Base-by-base conservation (phyloP, 2,329 filamentous ascomycete genomes). In the Pseudogymnoascus sp. region DNA sequence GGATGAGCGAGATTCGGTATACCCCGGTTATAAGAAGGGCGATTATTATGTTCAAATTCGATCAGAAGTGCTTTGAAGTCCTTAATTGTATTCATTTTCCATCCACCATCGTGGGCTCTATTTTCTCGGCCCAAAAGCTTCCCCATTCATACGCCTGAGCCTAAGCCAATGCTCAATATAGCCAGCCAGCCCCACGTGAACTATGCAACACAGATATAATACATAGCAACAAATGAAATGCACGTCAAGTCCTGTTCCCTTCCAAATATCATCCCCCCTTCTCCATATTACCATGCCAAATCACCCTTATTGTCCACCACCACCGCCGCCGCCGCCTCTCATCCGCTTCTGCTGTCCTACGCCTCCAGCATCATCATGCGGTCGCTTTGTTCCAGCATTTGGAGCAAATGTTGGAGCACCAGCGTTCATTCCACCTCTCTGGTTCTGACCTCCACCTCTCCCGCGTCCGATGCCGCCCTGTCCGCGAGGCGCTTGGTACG, bases 291-390 rank as follows among this genome's bases (percentile, higher is more conserved):
- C 29, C 51, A 34, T 31, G 10, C n/a, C 51, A 34, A 34, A 57
- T 21, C 51, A 34, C 51, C n/a, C 36, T 39, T 21, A 39, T 61
- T 42, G 59, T 14, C 37, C 57, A 39, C 57, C 31, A n/a, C 57
- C 37, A 39, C 57, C 37, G 16, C 57, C 36, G n/a, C 57, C 29
- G 11, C 39, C 31, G 5, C 61, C 79, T 66, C 79, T 72, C 67
- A 79, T 77, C 67, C 79, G 74, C 71, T 82, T 82, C 40, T 70
- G 69, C 18, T 65, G 66, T 26, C 65, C 57, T 54, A 34, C 51
- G 16, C 72, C 75, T 36, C 71, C 71, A 45, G 61, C 76, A n/a
- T 68, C 68, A 21, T 71, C 72, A 18, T 70, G 68, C 54, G 70
- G 67, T 64, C 72, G 63, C 64, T 73, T 74, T 31, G 68, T 63